These are phyloP conservation scores for Drosera capensis DNA, from an alignment of 148 eudicot species.

Conservation along the genomic window DNA sequence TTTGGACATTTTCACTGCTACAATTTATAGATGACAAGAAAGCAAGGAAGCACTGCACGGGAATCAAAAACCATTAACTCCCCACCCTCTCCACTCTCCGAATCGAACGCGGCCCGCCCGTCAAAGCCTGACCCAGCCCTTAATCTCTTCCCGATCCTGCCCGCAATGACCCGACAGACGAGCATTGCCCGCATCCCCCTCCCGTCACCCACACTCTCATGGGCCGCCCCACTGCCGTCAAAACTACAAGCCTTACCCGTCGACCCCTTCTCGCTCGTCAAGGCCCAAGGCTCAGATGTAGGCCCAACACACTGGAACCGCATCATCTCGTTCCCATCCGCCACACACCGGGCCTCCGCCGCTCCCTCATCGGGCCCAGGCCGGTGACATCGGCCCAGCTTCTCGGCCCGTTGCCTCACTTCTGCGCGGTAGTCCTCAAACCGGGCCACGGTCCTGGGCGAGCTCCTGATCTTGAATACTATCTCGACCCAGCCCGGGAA, in stretches of 20 bases:
- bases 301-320: slow-evolving; percentile 65
- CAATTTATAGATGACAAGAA: slow-evolving; percentile 74
- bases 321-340: slow-evolving; percentile 98
- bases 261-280: slow-evolving; percentile 26
- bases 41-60: slow-evolving; percentile 89
- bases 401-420: slow-evolving; percentile 32
- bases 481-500: slow-evolving; percentile 69
- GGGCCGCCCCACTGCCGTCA: slow-evolving; percentile 72
- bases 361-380: slow-evolving; percentile 7
- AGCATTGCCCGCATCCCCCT: slow-evolving; percentile 65
- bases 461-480: slow-evolving; percentile 68
- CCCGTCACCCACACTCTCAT: slow-evolving; percentile 66
- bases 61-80: slow-evolving; percentile 80
- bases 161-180: slow-evolving; percentile 88
- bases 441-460: slow-evolving; percentile 31
- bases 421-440: slow-evolving; percentile 68
- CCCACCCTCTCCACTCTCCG: slow-evolving; percentile 39
- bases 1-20: slow-evolving; percentile 19
- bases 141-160: slow-evolving; percentile 39
- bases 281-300: slow-evolving; percentile 17
- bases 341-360: slow-evolving; percentile 46
- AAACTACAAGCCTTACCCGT: slow-evolving; percentile 26
- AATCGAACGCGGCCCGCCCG: slow-evolving; percentile 33
- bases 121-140: slow-evolving; percentile 16
- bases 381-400: no score